Evolutionary conservation across 2,329 filamentous ascomycete genomes (phyloP).

Genomic region (Thelonectria blattea): DNA sequence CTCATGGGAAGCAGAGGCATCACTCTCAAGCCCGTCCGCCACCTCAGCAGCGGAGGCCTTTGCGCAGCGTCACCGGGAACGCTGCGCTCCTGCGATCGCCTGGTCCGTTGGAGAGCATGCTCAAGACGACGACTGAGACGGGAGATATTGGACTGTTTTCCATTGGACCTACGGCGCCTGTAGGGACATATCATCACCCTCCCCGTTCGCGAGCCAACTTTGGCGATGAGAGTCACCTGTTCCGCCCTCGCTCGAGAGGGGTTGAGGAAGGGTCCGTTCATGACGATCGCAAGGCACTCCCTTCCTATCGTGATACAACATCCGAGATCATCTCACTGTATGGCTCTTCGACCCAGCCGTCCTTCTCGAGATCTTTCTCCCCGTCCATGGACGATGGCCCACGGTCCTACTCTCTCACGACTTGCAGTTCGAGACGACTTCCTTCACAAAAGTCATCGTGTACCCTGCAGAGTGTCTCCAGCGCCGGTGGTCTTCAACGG

Average conservation of each 20-base stretch:
- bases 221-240: conserved; percentile 38
- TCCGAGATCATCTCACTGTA: conserved; percentile 65
- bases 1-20: conserved; percentile 33
- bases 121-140: conserved; percentile 69
- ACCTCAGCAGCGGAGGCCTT: conserved; percentile 45
- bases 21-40: conserved; percentile 28
- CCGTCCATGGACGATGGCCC: conserved; percentile 53
- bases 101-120: conserved; percentile 66
- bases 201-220: conserved; percentile 40
- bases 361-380: conserved; percentile 50
- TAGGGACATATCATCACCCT: conserved; percentile 39
- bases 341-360: conserved; percentile 56
- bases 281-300: conserved; percentile 53
- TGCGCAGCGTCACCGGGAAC: conserved; percentile 53
- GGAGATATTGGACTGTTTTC: conserved; percentile 69
- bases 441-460: conserved; percentile 55
- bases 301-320: conserved; percentile 57
- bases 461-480: conserved; percentile 55
- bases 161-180: conserved; percentile 47
- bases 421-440: conserved; percentile 54
- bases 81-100: conserved; percentile 53
- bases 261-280: conserved; percentile 42
- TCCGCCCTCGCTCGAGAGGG: conserved; percentile 40
- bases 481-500: conserved; percentile 52
- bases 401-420: conserved; percentile 62